Percentiles rank a stretch among this genome's conserved stretches.
These are phyloP conservation scores for Mycena crocata DNA, from an alignment of 768 basidiomycete species.

Conservation along the genomic window DNA sequence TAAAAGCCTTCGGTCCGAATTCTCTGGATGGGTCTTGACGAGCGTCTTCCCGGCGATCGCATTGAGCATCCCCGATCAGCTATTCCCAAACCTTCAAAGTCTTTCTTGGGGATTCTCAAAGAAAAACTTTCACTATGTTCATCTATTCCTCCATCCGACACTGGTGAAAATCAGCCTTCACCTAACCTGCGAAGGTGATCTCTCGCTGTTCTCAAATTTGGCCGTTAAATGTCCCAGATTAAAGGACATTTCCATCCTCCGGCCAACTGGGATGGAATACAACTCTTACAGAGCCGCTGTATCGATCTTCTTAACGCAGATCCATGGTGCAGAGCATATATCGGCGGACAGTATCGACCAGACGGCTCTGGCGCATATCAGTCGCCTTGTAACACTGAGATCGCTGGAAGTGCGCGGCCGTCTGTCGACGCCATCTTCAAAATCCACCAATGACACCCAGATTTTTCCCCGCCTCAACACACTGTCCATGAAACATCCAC, in stretches of 20 bases:
- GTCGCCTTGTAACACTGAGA: not conserved
- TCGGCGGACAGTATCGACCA: not conserved
- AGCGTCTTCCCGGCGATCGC: not conserved
- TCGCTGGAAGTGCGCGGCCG: not conserved
- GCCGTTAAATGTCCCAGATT: slow-evolving; percentile 10
- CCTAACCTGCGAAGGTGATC: not conserved
- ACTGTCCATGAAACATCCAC: not conserved
- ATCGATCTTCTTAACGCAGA: not conserved
- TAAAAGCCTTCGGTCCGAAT: not conserved
- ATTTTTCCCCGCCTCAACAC: not conserved
- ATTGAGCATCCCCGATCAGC: not conserved
- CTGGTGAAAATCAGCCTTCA: not conserved
- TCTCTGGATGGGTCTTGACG: not conserved
- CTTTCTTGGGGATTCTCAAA: not conserved
- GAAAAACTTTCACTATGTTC: not conserved
- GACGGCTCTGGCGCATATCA: not conserved
- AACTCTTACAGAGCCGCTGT: not conserved
- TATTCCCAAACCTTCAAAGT: not conserved
- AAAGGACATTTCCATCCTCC: not conserved
- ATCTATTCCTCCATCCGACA: not conserved
- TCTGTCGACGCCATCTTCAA: not conserved
- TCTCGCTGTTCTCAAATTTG: not conserved
- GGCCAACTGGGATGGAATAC: not conserved
- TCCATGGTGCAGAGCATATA: not conserved
- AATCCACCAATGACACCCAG: not conserved